Percentiles rank a stretch among this genome's conserved stretches.
Evolutionary conservation across 441 rosid genomes (phyloP).

Genomic region (Hura crepitans): DNA sequence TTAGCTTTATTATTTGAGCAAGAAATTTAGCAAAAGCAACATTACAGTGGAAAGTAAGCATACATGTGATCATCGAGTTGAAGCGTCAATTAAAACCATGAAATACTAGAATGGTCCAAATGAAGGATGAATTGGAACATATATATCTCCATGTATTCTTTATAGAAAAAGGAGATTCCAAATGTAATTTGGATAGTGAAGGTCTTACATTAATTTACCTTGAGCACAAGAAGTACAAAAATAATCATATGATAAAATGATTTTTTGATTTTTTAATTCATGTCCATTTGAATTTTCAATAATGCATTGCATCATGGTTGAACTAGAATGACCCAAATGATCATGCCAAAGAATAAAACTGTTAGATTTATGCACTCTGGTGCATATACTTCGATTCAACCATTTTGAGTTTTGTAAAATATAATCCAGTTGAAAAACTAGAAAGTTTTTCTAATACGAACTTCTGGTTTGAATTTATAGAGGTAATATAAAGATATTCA

Average conservation of each 20-base stretch:
- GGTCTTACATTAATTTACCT: not conserved
- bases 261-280: not conserved
- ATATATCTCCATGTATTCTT: too few relatives aligned
- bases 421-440: too few relatives aligned
- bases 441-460: too few relatives aligned
- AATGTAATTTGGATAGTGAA: not conserved
- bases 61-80: constrained; percentile 4
- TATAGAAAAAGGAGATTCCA: too few relatives aligned
- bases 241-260: too few relatives aligned
- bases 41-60: not conserved
- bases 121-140: not conserved
- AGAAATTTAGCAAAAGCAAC: not conserved
- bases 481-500: too few relatives aligned
- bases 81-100: not conserved
- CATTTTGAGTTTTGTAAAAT: too few relatives aligned
- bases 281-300: not conserved
- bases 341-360: not conserved
- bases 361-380: not conserved
- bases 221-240: not conserved
- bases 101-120: not conserved
- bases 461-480: not conserved
- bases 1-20: not conserved
- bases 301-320: not conserved
- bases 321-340: not conserved
- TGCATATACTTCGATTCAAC: too few relatives aligned